phyloP scores from a whole-genome alignment of 2,329 filamentous ascomycete species.

The Hypocreales sp. region DNA sequence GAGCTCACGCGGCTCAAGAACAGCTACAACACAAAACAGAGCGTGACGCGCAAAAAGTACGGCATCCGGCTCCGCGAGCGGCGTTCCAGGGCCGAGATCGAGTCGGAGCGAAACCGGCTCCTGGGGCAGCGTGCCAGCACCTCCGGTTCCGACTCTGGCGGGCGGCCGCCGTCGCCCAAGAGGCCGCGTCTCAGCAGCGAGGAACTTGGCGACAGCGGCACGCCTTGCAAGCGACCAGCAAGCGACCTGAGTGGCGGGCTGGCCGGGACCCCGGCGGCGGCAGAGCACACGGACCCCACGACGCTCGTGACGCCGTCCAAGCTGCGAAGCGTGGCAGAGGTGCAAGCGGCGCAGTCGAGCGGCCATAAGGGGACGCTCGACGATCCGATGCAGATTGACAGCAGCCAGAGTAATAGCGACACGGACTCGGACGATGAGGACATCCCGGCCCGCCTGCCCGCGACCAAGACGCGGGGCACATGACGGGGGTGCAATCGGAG shows the following conservation, averaged over 20 bases:
- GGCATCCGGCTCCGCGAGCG: slow-evolving; percentile 37
- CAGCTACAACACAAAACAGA: slow-evolving; percentile 38
- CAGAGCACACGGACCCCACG: slow-evolving; percentile 21
- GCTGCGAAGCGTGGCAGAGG: slow-evolving; percentile 5
- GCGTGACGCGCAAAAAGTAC: slow-evolving; percentile 39
- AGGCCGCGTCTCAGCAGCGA: slow-evolving; percentile 8
- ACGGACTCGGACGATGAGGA: slow-evolving; percentile 10
- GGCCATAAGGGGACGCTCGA: slow-evolving; percentile 6
- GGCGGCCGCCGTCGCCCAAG: slow-evolving; percentile 6
- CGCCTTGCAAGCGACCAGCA: no score
- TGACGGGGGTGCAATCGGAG: no score
- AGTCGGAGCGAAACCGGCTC: slow-evolving; percentile 24
- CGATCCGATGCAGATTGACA: slow-evolving; percentile 10
- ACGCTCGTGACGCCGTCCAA: slow-evolving; percentile 8
- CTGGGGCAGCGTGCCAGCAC: slow-evolving; percentile 5
- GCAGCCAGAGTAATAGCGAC: slow-evolving; percentile 2
- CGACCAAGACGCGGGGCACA: no score
- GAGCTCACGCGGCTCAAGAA: slow-evolving; percentile 30
- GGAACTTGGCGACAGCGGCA: slow-evolving; percentile 11
- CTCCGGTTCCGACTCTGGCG: no score
- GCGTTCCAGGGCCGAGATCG: slow-evolving; percentile 29
- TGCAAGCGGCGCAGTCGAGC: not conserved
- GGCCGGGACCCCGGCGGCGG: slow-evolving; percentile 17
- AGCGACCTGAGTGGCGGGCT: slow-evolving; percentile 21
- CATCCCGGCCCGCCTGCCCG: slow-evolving; percentile 11